Conservation (phyloP, 2,329 filamentous ascomycete species). For the Colletotrichum sp. region DNA sequence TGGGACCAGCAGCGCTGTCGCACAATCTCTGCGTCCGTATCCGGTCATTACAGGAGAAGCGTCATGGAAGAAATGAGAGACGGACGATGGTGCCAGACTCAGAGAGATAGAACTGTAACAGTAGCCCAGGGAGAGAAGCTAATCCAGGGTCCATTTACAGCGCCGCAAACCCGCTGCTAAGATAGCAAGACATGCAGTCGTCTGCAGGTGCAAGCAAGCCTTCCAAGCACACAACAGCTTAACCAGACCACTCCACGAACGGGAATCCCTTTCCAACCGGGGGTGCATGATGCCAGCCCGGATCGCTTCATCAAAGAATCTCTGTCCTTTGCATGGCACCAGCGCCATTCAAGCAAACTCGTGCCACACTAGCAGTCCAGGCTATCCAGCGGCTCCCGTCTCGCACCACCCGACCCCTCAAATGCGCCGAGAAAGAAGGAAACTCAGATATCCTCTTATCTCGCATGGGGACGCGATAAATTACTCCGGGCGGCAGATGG, state of each 20-base stretch:
- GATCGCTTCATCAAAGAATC: neutral
- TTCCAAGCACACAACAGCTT: neutral
- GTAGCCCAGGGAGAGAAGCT: neutral
- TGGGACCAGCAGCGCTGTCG: neutral
- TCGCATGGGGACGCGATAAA: neutral
- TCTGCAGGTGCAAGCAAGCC: neutral
- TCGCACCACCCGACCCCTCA: neutral
- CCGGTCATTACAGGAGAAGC: neutral
- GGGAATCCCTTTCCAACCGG: neutral
- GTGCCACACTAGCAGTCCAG: neutral
- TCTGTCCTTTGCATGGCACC: neutral
- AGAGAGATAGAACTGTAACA: neutral
- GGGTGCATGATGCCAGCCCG: neutral
- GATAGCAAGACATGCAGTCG: neutral
- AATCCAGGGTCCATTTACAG: conserved; percentile 17
- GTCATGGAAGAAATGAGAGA: neutral
- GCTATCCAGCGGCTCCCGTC: neutral
- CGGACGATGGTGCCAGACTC: neutral
- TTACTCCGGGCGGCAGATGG: conserved; percentile 1
- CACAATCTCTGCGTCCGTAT: neutral
- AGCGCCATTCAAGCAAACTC: neutral
- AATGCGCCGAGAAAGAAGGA: neutral
- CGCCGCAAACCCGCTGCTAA: conserved; percentile 8
- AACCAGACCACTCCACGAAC: neutral
- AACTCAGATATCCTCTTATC: neutral